These are phyloP conservation scores for Volvariella surrecta DNA, from an alignment of 1,284 basidiomycete species.

Conservation along the genomic window DNA sequence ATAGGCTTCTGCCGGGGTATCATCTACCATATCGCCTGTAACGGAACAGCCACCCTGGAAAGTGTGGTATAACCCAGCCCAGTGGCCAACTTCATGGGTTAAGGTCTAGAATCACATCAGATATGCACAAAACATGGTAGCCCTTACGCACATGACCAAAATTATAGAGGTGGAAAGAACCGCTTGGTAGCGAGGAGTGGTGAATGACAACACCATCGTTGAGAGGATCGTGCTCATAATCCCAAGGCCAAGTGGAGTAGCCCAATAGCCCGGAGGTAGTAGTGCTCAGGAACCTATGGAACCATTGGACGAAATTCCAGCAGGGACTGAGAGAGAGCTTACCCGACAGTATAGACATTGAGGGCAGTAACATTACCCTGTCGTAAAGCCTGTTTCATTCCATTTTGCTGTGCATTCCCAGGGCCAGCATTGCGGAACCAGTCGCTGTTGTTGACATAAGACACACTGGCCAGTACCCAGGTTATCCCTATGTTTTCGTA, in stretches of 20 bases:
- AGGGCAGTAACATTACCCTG: constrained; percentile 32
- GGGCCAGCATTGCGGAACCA: constrained; percentile 12
- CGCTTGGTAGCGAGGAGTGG: constrained; percentile 13
- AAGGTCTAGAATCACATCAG: constrained; percentile 9
- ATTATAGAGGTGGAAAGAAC: constrained; percentile 12
- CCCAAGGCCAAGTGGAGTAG: constrained; percentile 14
- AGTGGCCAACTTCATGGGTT: constrained; percentile 21
- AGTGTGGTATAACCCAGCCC: constrained; percentile 21
- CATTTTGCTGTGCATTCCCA: constrained; percentile 26
- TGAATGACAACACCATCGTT: constrained; percentile 13
- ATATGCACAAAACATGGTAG: not conserved
- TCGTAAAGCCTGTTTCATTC: constrained; percentile 42
- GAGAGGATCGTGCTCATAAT: constrained; percentile 12
- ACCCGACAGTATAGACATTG: constrained; percentile 47
- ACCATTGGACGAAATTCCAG: too few species aligned
- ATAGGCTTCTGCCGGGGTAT: constrained; percentile 17
- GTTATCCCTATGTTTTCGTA: constrained; percentile 4
- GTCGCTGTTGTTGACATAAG: constrained; percentile 9
- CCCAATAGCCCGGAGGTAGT: constrained; percentile 9
- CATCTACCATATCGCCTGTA: constrained; percentile 17
- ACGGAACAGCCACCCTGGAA: constrained; percentile 19
- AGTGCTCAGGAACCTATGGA: too few species aligned
- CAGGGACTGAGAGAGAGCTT: constrained; percentile 12
- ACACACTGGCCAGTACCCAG: constrained; percentile 5
- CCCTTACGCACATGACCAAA: constrained; percentile 9